phyloP scores from a whole-genome alignment of 176 grass and related monocot species.

The Juncus inflexus region DNA sequence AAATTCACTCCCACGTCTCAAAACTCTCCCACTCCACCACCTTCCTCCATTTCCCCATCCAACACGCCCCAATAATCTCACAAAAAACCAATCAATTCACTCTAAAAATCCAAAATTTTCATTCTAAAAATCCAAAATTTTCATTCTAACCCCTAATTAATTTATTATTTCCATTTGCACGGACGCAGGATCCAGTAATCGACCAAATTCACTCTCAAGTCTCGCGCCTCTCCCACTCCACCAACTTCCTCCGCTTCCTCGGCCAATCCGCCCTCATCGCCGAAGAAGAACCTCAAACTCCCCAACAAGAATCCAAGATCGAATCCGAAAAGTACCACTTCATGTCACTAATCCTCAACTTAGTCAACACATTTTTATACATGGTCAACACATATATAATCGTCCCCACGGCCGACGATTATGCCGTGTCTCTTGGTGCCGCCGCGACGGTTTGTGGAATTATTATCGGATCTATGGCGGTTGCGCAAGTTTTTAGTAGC shows the following conservation, averaged over 20 bases:
- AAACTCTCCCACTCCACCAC: slow-evolving; percentile 52
- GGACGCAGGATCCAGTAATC: slow-evolving; percentile 63
- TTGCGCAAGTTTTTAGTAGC: slow-evolving; percentile 84
- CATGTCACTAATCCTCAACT: slow-evolving; percentile 72
- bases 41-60: no score
- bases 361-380: slow-evolving; percentile 90
- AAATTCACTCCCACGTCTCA: slow-evolving; percentile 65
- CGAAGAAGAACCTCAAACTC: slow-evolving; percentile 69
- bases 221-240: slow-evolving; percentile 63
- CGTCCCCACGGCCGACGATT: slow-evolving; percentile 88
- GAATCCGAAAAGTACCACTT: slow-evolving; percentile 81
- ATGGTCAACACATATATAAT: slow-evolving; percentile 98
- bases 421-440: slow-evolving; percentile 83
- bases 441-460: slow-evolving; percentile 87
- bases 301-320: slow-evolving; percentile 61
- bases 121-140: no score
- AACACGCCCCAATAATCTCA: no score
- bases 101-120: no score
- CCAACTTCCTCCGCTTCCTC: slow-evolving; percentile 84
- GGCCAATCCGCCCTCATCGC: slow-evolving; percentile 64
- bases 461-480: slow-evolving; percentile 90
- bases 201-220: slow-evolving; percentile 71
- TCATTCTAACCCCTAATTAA: no score
- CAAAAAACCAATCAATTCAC: no score
- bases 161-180: not conserved